Percentiles rank a stretch among this genome's conserved stretches.
Conservation (phyloP, 2,329 filamentous ascomycete species). For the Fusarium sp. region DNA sequence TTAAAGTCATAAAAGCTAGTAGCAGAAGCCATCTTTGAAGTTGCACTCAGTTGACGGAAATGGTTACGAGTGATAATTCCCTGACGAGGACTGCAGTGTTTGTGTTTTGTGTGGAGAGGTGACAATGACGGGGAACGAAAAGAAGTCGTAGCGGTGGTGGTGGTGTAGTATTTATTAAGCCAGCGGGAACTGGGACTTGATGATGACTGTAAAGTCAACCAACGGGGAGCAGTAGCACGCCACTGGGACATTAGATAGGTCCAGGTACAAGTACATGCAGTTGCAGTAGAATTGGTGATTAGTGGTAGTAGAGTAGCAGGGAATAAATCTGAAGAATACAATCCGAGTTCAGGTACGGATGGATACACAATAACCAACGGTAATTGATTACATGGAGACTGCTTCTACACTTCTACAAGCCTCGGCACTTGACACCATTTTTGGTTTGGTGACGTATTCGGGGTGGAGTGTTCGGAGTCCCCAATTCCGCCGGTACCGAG, state of each 20-base stretch:
- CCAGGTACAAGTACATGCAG: neutral
- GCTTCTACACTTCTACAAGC: constrained; percentile 25
- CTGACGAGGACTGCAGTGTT: constrained; percentile 2
- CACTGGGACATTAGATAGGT: constrained; percentile 10
- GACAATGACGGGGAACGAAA: constrained; percentile 22
- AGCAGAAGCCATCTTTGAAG: constrained; percentile 52
- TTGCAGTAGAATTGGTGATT: neutral
- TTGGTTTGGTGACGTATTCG: constrained; percentile 34
- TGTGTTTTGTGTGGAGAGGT: constrained; percentile 23
- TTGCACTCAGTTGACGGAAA: constrained; percentile 5
- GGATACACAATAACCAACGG: constrained; percentile 1
- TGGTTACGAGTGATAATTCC: neutral
- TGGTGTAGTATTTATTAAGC: constrained; percentile 31
- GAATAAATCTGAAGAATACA: neutral
- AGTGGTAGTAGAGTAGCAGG: neutral
- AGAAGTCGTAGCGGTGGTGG: constrained; percentile 1
- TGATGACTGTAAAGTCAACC: constrained; percentile 5
- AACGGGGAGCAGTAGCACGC: constrained; percentile 17
- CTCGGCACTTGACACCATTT: constrained; percentile 37
- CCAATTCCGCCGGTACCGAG: constrained; percentile 37
- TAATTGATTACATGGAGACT: constrained; percentile 1
- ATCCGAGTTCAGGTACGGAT: too few relatives aligned
- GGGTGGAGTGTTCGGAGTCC: constrained; percentile 29
- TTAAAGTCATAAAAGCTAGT: constrained; percentile 82
- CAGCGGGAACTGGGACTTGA: constrained; percentile 8